Evolutionary conservation across 306 rosid species (phyloP), one percentile per base, ranked within the genome.

Genomic region (Gleditsia sinensis): DNA sequence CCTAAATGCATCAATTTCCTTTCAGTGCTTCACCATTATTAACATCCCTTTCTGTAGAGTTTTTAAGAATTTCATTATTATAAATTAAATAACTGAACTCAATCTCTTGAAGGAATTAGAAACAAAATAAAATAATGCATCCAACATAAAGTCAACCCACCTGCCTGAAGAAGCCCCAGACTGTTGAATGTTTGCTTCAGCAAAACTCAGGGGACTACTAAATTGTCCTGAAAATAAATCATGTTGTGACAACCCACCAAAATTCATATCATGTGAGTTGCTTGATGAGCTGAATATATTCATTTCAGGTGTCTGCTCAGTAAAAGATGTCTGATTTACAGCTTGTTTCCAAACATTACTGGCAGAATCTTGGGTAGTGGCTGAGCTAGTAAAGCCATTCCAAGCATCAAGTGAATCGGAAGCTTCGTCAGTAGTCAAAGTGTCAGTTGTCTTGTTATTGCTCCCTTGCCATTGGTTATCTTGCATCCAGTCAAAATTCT

Each of bases 371-470:
- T 66, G 84, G 23, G 43, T 66, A 63, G 75, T 66, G 75, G 88
- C 58, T 21, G 68, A 83, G 83, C 84, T 81, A 25, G 87, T 53
- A 76, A 90, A 85, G 81, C 50, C 88, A 82, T 84, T 82, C 96
- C 92, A 90, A n/a, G 42, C 82, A 72, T 88, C 91, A 75, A 84
- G 83, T 33, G 88, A 77, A 72, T 75, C 81, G 0, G 78, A 71
- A 61, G 64, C 80, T 42, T 68, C 80, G 64, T 67, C 75, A 56
- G 54, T 72, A 74, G 71, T 72, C 71, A 45, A 51, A 30, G 68
- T 27, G 77, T 63, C 83, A 51, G 78, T 79, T 51, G 74, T 75
- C 59, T 84, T 84, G 53, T 77, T 67, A 61, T 54, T 69, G 80
- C 76, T 80, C 36, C 65, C 69, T 74, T 66, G 85, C 88, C 86